Evolutionary conservation across 2,329 filamentous ascomycete genomes (phyloP).

Genomic region (Fusarium heterosporum): DNA sequence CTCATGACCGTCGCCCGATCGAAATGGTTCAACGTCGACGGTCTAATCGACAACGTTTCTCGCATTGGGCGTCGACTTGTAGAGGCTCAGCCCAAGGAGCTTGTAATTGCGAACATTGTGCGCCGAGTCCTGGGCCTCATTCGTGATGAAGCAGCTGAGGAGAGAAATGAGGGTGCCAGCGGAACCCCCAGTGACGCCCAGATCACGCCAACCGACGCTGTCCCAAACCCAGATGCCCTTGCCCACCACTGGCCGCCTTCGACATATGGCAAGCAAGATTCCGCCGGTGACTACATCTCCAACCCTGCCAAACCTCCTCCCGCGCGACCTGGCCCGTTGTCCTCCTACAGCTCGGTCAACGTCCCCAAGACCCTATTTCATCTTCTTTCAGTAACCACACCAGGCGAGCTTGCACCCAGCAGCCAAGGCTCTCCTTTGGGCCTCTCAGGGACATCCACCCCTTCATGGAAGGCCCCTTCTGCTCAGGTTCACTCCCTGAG

Average conservation of each 20-base stretch:
- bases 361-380: slow-evolving; percentile 86
- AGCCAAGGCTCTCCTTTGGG: slow-evolving; percentile 60
- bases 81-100: slow-evolving; percentile 87
- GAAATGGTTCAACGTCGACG: slow-evolving; percentile 80
- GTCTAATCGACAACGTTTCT: slow-evolving; percentile 83
- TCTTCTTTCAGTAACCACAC: slow-evolving; percentile 79
- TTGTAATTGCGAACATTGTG: slow-evolving; percentile 94
- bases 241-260: slow-evolving; percentile 48
- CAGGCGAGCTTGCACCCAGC: slow-evolving; percentile 54
- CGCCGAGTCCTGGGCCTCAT: slow-evolving; percentile 90
- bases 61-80: slow-evolving; percentile 81
- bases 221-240: slow-evolving; percentile 45
- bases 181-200: slow-evolving; percentile 67
- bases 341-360: slow-evolving; percentile 72
- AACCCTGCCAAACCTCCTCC: slow-evolving; percentile 47
- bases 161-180: slow-evolving; percentile 72
- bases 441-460: slow-evolving; percentile 63
- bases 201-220: slow-evolving; percentile 56
- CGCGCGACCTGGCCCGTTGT: slow-evolving; percentile 70
- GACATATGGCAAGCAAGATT: slow-evolving; percentile 52
- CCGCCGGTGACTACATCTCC: slow-evolving; percentile 47
- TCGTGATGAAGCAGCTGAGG: slow-evolving; percentile 88
- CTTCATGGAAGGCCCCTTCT: slow-evolving; percentile 55
- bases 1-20: slow-evolving; percentile 86
- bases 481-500: slow-evolving; percentile 76